Evolutionary conservation across 2,329 filamentous ascomycete species (phyloP).

Genomic region (Herpotrichia juniperi): DNA sequence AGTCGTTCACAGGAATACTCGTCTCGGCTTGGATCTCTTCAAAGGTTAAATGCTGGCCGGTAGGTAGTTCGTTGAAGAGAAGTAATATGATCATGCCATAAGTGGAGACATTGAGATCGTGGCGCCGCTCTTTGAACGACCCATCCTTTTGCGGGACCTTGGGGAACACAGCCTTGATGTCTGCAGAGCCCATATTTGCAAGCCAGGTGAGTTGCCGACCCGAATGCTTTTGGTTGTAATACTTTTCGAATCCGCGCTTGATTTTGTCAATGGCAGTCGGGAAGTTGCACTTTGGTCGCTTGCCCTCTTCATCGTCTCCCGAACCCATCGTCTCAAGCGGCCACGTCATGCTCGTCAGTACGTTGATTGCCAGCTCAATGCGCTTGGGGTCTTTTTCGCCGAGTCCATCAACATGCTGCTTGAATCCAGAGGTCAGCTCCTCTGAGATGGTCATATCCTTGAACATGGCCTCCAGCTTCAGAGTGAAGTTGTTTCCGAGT

Average conservation of each 20-base stretch:
- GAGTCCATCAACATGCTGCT: constrained; percentile 67
- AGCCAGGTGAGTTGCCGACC: constrained; percentile 89
- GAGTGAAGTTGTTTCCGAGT: constrained; percentile 90
- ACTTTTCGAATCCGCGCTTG: constrained; percentile 85
- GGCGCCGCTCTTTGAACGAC: constrained; percentile 69
- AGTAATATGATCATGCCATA: constrained; percentile 90
- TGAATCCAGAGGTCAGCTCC: constrained; percentile 80
- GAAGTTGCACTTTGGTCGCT: constrained; percentile 68
- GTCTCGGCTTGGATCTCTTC: constrained; percentile 86
- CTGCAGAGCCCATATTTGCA: constrained; percentile 77
- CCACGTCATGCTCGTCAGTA: constrained; percentile 95
- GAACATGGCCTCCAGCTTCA: constrained; percentile 96
- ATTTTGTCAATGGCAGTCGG: constrained; percentile 75
- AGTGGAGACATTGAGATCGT: constrained; percentile 91
- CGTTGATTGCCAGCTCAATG: constrained; percentile 81
- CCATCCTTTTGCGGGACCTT: constrained; percentile 73
- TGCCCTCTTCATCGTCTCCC: constrained; percentile 55
- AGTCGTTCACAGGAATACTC: constrained; percentile 75
- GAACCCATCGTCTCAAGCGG: constrained; percentile 82
- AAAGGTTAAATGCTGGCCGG: constrained; percentile 59
- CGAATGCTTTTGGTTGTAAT: constrained; percentile 85
- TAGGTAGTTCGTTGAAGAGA: constrained; percentile 80
- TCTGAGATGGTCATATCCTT: constrained; percentile 90
- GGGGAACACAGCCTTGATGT: constrained; percentile 81
- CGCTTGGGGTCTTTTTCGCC: constrained; percentile 64